These are phyloP conservation scores for Penicillium sp. DNA, from an alignment of 2,329 filamentous ascomycete species.

Conservation along the genomic window DNA sequence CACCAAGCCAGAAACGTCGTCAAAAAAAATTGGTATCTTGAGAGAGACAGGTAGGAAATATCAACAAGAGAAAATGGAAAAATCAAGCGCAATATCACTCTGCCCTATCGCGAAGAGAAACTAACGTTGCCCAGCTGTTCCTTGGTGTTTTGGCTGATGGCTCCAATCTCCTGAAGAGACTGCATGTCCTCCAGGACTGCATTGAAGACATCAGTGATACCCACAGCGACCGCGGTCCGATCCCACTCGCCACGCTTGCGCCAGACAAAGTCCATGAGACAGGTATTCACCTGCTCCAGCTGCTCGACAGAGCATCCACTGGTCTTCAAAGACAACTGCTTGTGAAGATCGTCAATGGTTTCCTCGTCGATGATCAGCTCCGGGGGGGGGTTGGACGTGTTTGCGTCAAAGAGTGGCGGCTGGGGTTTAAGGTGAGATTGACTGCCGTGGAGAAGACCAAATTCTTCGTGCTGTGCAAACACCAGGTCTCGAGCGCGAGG, in stretches of 20 bases:
- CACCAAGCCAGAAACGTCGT: too few relatives aligned
- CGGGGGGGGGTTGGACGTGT: constrained; percentile 26
- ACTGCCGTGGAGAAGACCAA: constrained; percentile 25
- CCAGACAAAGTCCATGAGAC: constrained; percentile 90
- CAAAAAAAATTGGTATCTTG: constrained; percentile 5
- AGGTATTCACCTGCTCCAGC: constrained; percentile 84
- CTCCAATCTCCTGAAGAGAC: constrained; percentile 44
- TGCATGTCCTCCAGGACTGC: constrained; percentile 54
- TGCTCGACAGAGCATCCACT: constrained; percentile 85
- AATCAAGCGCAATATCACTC: constrained; percentile 1
- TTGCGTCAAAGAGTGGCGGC: constrained; percentile 37
- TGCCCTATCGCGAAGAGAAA: constrained; percentile 8
- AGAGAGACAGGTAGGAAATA: constrained; percentile 12
- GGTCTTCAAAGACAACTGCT: constrained; percentile 59
- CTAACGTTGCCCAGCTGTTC: constrained; percentile 23
- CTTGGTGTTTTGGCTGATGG: constrained; percentile 32
- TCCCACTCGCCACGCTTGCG: constrained; percentile 73
- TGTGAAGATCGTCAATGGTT: constrained; percentile 54
- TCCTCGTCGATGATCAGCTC: constrained; percentile 41
- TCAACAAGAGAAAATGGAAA: constrained; percentile 14
- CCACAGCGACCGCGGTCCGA: constrained; percentile 62
- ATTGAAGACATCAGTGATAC: constrained; percentile 67
- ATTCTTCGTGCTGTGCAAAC: constrained; percentile 16
- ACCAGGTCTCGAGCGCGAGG: constrained; percentile 25
- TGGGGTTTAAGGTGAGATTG: constrained; percentile 36